Percentiles rank a stretch among this genome's conserved stretches.
phyloP scores from a whole-genome alignment of 2,329 filamentous ascomycete genomes.

The Penicillium sp. region DNA sequence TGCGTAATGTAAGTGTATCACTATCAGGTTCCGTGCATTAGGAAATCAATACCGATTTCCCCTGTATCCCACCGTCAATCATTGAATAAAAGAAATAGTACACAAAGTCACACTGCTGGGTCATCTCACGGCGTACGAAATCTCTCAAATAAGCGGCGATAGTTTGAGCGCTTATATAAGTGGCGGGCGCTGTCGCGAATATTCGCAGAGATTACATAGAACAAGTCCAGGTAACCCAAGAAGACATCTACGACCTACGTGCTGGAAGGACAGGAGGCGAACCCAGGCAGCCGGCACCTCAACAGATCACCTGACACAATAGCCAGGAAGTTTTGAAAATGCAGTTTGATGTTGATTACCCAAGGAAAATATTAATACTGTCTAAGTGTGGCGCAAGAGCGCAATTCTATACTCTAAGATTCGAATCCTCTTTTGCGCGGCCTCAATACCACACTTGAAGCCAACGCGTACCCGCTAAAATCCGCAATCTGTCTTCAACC shows the following conservation, averaged over 20 bases:
- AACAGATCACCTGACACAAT: background rate
- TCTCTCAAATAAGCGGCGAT: no score
- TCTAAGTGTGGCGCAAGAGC: conserved; percentile 14
- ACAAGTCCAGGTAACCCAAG: no score
- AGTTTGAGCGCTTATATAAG: no score
- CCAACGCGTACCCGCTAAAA: conserved; percentile 12
- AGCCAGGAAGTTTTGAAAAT: conserved; percentile 4
- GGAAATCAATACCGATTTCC: no score
- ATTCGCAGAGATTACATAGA: no score
- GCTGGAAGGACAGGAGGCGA: background rate
- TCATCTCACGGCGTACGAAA: no score
- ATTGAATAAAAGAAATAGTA: no score
- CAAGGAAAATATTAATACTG: conserved; percentile 12
- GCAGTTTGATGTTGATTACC: conserved; percentile 6
- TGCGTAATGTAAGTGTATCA: no score
- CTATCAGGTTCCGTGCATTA: no score
- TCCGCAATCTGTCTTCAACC: conserved; percentile 11
- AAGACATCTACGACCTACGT: background rate
- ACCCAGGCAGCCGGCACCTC: background rate
- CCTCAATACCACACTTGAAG: conserved; percentile 14
- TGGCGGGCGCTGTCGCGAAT: no score
- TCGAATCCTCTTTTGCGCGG: conserved; percentile 13
- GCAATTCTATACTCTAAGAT: conserved; percentile 14
- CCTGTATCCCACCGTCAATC: no score
- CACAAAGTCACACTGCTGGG: no score